A percentile compares a stretch with the other conserved stretches of the same genome.
Evolutionary conservation across 768 basidiomycete species (phyloP).

Genomic region (Lentinula boryana): DNA sequence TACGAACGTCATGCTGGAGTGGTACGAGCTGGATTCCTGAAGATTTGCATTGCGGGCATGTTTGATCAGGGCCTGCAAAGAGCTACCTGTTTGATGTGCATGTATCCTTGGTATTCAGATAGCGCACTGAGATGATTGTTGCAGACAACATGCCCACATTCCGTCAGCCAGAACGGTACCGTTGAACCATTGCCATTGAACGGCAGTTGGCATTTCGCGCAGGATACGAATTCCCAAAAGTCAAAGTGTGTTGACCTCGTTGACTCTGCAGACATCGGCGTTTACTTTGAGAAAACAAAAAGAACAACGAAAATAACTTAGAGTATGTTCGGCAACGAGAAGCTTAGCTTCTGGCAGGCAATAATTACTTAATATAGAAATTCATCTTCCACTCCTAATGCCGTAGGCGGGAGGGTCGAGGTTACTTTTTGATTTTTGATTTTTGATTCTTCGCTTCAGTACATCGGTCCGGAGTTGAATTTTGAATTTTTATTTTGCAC

Average conservation of each 20-base stretch:
- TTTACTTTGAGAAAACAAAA: neutral
- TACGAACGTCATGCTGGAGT: slow-evolving; percentile 64
- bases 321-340: too few relatives aligned
- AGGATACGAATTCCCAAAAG: slow-evolving; percentile 79
- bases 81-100: neutral
- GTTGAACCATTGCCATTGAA: slow-evolving; percentile 46
- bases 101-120: neutral
- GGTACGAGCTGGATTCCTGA: slow-evolving; percentile 63
- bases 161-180: slow-evolving; percentile 83
- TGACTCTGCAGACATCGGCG: slow-evolving; percentile 32
- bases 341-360: too few relatives aligned
- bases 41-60: slow-evolving; percentile 64
- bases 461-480: too few relatives aligned
- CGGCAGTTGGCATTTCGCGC: slow-evolving; percentile 63
- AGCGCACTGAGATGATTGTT: slow-evolving; percentile 75
- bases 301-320: neutral
- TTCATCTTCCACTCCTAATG: too few relatives aligned
- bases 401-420: too few relatives aligned
- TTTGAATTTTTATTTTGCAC: too few relatives aligned
- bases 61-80: slow-evolving; percentile 53
- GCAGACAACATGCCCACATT: slow-evolving; percentile 83
- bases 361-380: too few relatives aligned
- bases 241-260: slow-evolving; percentile 36
- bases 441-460: too few relatives aligned
- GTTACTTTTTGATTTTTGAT: too few relatives aligned